These are phyloP conservation scores for Schoenoplectus triqueter DNA, from an alignment of 202 grass and related monocot species.

Conservation along the genomic window DNA sequence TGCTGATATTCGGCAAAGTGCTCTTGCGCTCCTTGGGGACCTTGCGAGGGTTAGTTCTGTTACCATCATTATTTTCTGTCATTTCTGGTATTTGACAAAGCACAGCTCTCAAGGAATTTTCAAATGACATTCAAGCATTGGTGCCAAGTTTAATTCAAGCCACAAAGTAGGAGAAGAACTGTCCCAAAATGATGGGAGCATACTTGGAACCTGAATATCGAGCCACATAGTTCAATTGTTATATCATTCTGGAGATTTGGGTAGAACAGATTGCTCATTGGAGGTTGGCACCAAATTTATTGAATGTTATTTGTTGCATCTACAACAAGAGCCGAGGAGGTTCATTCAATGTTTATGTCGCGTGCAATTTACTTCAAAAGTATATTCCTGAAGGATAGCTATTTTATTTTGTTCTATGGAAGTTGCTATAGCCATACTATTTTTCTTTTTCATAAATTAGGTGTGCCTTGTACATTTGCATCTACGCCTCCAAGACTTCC, in stretches of 20 bases:
- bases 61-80: slow-evolving; percentile 15
- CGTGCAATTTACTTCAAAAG: neutral
- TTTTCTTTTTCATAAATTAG: slow-evolving; percentile 44
- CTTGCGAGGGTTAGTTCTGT: slow-evolving; percentile 80
- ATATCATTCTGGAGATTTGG: neutral
- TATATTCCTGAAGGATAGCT: neutral
- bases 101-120: neutral
- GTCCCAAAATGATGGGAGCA: neutral
- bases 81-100: slow-evolving; percentile 19
- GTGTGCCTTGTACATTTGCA: slow-evolving; percentile 92
- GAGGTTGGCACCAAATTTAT: slow-evolving; percentile 1
- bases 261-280: neutral
- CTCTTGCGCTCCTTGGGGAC: slow-evolving; percentile 92
- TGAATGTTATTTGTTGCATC: slow-evolving; percentile 22
- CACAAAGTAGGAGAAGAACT: neutral
- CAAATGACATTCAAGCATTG: neutral
- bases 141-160: neutral
- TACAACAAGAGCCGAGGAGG: neutral
- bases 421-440: neutral
- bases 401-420: neutral
- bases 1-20: slow-evolving; percentile 95
- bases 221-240: neutral
- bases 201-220: slow-evolving; percentile 12
- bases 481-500: slow-evolving; percentile 78
- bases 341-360: neutral